Base-by-base conservation (phyloP, 78 protist species). In the Dictyostelium brefeldianum region DNA sequence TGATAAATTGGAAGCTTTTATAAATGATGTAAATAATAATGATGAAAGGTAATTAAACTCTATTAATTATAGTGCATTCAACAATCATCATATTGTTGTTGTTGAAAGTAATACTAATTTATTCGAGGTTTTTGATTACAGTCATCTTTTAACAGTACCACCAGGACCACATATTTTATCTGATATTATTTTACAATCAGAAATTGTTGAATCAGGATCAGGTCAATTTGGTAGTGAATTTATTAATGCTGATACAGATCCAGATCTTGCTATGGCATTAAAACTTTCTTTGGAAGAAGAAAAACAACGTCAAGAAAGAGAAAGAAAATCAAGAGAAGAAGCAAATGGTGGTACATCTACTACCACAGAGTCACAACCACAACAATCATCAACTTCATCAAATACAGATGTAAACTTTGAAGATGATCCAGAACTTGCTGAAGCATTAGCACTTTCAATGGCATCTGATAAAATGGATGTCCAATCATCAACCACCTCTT, bases 211-310 rank as follows among this genome's bases (percentile, higher is more conserved):
- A 11, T 81, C 87, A 70, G 95, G 89, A 10, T 22, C 89, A 41
- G 85, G 71, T 53, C 20, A 31, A 29, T 75, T 67, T 80, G 78
- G 94, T 79, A 70, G 79, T 79, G 62, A 54, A 80, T 89, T 84
- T 65, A 85, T 91, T 41, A 74, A 89, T 15, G 95, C 95, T 36
- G 96, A 89, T 29, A 91, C 75, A 5, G 95, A 82, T 36, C 98
- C 98, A 17, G 99, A 98, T 41, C 91, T 97, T 7, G 98, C 98
- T 5, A 53, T 96, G 98, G 97, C 98, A 4, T 95, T 97, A n/a
- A 96, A 97, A 59, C 80, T 97, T 20, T 96, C 98, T 10, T 82
- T 96, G 85, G 98, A 97, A 71, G 98, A 97, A 87, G 98, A 96
- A 54, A 92, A 96, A 53, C 90, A 69, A 85, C 90, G 98, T 43